phyloP scores from a whole-genome alignment of 805 yeast species.

The Clavispora vitiphila region DNA sequence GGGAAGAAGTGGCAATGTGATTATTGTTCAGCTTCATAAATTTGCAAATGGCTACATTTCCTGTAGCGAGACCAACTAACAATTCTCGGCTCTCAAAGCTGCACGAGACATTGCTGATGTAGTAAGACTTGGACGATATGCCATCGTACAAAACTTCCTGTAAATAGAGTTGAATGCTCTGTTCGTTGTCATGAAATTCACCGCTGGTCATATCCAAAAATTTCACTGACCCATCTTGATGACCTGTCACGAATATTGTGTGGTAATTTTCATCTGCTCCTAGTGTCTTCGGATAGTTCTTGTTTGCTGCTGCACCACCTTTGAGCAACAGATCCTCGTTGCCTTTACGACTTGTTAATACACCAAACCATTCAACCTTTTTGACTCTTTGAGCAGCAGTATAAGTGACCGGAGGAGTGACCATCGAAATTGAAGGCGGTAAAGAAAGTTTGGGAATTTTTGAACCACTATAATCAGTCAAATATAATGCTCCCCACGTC shows the following conservation, averaged over 20 bases:
- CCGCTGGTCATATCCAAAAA: constrained; percentile 80
- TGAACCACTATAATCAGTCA: not conserved
- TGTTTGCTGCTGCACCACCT: constrained; percentile 73
- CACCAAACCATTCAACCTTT: constrained; percentile 72
- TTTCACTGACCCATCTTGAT: constrained; percentile 76
- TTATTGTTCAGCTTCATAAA: constrained; percentile 41
- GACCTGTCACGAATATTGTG: constrained; percentile 70
- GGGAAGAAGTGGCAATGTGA: constrained; percentile 16
- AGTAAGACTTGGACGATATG: constrained; percentile 30
- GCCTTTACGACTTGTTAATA: constrained; percentile 40
- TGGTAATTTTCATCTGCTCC: constrained; percentile 41
- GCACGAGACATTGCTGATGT: constrained; percentile 60
- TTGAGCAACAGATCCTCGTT: constrained; percentile 47
- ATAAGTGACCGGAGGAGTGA: constrained; percentile 65
- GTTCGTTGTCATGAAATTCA: constrained; percentile 41
- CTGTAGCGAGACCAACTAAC: constrained; percentile 60
- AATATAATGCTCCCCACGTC: constrained; percentile 59
- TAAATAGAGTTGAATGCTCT: constrained; percentile 28
- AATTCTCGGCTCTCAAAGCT: constrained; percentile 76
- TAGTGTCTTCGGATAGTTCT: constrained; percentile 22
- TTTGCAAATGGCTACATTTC: constrained; percentile 72
- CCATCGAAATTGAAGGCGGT: constrained; percentile 77
- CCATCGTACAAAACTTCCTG: constrained; percentile 28
- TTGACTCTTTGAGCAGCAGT: constrained; percentile 50
- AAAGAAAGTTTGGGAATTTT: constrained; percentile 35